Base-by-base conservation (phyloP, 768 basidiomycete genomes). In the Leccinum uliginosum region DNA sequence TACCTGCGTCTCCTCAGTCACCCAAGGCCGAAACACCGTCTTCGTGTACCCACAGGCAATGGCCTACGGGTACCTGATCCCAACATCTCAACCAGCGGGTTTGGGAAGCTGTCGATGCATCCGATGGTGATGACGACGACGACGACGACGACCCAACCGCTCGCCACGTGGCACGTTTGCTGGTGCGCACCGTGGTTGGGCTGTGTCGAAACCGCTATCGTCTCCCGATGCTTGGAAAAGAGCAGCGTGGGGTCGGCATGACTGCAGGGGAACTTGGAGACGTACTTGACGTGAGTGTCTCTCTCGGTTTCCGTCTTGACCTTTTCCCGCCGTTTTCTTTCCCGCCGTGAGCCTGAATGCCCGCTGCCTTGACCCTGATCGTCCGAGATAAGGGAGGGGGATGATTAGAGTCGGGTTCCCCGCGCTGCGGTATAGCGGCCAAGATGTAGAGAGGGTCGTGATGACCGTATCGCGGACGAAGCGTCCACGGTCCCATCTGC, bases 1-100 rank as follows among this genome's bases (percentile, higher is more conserved):
- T 73, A 66, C 73, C 73, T 27, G 64, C 69, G 24, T 71, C 73
- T 12, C 73, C 65, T 17, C 67, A 64, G 34, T 54, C 50, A 6
- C 62, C 65, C 19, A 61, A 59, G 12, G 21, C 23, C 23, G 58
- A 63, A 47, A 50, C 53, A 17, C 61, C 67, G 1, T 62, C 65
- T 23, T 58, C 72, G 7, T 54, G 30, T 29, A 27, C 50, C 53
- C 26, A 44, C 51, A 1, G 40, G 11, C 26, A 32, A n/a, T n/a
- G 8, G 43, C 19, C n/a, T 51, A 17, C 59, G 50, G 2, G 40
- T 46, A 26, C 56, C 64, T 32, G 44, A 34, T 17, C 21, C 45
- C 17, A 59, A 50, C 4, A 15, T 30, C 7, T 15, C 47, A 14
- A 56, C 38, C 21, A 46, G 45, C 29, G 52, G 51, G 38, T 54